Conservation (phyloP, 495 filamentous ascomycete species). For the Hyaloscypha hepaticicola region DNA sequence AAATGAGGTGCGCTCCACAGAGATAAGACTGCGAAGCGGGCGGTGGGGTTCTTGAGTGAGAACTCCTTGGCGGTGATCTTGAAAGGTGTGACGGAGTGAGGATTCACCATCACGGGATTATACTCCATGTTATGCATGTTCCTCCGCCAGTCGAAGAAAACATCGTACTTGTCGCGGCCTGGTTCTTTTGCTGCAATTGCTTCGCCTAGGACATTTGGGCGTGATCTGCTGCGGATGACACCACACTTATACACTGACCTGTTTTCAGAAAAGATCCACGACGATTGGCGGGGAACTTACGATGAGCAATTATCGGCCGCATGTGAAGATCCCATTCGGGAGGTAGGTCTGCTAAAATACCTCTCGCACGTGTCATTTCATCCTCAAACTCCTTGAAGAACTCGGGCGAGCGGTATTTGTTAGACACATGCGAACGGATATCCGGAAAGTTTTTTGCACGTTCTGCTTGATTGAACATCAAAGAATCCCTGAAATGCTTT, state of each 20-base stretch:
- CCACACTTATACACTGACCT: slow-evolving; percentile 35
- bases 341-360: slow-evolving; percentile 33
- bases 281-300: slow-evolving; percentile 22
- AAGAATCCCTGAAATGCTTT: slow-evolving; percentile 35
- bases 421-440: slow-evolving; percentile 36
- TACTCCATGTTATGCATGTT: slow-evolving; percentile 6
- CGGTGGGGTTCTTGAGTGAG: slow-evolving; percentile 22
- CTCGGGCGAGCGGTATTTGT: slow-evolving; percentile 34
- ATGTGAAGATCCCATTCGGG: slow-evolving; percentile 39
- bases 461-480: slow-evolving; percentile 39
- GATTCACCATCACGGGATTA: slow-evolving; percentile 12
- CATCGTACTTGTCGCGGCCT: slow-evolving; percentile 24
- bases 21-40: slow-evolving; percentile 45
- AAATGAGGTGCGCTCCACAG: slow-evolving; percentile 52
- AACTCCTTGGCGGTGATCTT: slow-evolving; percentile 22
- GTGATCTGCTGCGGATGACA: slow-evolving; percentile 29
- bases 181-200: slow-evolving; percentile 32
- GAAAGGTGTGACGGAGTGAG: slow-evolving; percentile 22
- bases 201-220: slow-evolving; percentile 17
- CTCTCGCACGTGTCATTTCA: slow-evolving; percentile 19
- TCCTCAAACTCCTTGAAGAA: slow-evolving; percentile 42
- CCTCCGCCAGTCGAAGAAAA: slow-evolving; percentile 37
- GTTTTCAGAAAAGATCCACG: not conserved
- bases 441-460: slow-evolving; percentile 38
- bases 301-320: slow-evolving; percentile 43